phyloP scores from a whole-genome alignment of 1,139 yeast genomes.

The Taphrina sp. region DNA sequence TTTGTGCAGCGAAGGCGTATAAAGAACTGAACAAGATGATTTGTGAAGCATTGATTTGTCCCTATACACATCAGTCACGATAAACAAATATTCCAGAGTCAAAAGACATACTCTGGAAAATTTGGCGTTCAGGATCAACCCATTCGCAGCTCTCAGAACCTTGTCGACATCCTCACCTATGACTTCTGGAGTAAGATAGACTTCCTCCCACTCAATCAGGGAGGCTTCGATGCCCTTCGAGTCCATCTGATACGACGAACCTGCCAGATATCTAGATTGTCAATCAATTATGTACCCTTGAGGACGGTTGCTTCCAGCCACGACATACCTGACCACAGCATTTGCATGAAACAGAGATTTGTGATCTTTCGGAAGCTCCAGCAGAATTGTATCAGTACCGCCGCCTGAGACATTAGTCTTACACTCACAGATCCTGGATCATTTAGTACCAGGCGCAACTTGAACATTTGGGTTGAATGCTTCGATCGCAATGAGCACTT shows the following conservation, averaged over 20 bases:
- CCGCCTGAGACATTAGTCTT: background rate
- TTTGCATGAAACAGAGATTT: conserved; percentile 63
- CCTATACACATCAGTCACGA: conserved; percentile 2
- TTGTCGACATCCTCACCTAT: conserved; percentile 36
- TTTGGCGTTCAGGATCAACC: conserved; percentile 33
- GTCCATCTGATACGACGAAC: conserved; percentile 2
- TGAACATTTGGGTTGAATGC: conserved; percentile 16
- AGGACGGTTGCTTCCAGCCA: too few species aligned
- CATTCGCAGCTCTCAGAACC: conserved; percentile 31
- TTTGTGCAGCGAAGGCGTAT: conserved; percentile 6
- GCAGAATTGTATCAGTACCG: background rate
- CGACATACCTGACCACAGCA: conserved; percentile 69
- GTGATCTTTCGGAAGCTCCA: conserved; percentile 12
- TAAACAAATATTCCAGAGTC: background rate
- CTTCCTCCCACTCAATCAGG: conserved; percentile 39
- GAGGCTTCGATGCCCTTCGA: conserved; percentile 22
- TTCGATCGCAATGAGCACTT: conserved; percentile 31
- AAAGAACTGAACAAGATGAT: conserved; percentile 22
- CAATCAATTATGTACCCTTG: background rate
- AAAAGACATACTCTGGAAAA: conserved; percentile 37
- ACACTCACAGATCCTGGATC: background rate
- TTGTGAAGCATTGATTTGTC: conserved; percentile 17
- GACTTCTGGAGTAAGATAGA: conserved; percentile 39
- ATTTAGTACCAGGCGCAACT: conserved; percentile 9
- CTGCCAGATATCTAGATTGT: conserved; percentile 11